Percentiles rank a stretch among this genome's conserved stretches.
Evolutionary conservation across 495 filamentous ascomycete genomes (phyloP).

Genomic region (Symbiotaphrina buchneri): DNA sequence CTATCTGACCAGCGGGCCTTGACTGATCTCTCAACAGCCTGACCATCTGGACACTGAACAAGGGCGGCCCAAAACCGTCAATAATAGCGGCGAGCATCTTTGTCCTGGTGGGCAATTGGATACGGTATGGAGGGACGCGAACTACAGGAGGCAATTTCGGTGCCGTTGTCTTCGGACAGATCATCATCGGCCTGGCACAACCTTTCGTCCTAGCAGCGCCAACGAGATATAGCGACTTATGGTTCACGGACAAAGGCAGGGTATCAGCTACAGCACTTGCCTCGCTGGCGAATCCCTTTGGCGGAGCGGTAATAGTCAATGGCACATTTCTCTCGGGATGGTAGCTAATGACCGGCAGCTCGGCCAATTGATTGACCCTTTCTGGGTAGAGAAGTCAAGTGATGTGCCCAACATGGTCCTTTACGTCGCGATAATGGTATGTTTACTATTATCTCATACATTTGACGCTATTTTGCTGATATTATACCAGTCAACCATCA

Average conservation of each 20-base stretch:
- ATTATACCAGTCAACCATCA: slow-evolving; percentile 35
- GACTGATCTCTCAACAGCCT: slow-evolving; percentile 16
- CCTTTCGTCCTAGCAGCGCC: slow-evolving; percentile 84
- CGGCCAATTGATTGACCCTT: slow-evolving; percentile 65
- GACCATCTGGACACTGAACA: slow-evolving; percentile 58
- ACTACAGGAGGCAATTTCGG: slow-evolving; percentile 39
- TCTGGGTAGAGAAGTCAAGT: slow-evolving; percentile 34
- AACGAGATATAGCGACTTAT: slow-evolving; percentile 77
- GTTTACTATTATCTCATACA: slow-evolving; percentile 8
- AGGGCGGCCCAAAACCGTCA: slow-evolving; percentile 52
- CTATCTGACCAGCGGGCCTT: slow-evolving; percentile 1
- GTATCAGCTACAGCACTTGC: slow-evolving; percentile 75
- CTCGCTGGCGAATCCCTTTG: slow-evolving; percentile 69
- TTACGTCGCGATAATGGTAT: slow-evolving; percentile 65
- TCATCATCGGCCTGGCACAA: slow-evolving; percentile 72
- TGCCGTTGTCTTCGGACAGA: slow-evolving; percentile 83
- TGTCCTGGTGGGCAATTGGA: slow-evolving; percentile 70
- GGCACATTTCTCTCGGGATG: background rate
- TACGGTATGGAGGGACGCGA: slow-evolving; percentile 65
- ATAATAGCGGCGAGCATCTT: slow-evolving; percentile 54
- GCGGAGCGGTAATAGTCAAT: slow-evolving; percentile 34
- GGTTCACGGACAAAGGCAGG: slow-evolving; percentile 73
- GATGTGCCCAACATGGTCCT: slow-evolving; percentile 68
- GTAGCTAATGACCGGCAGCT: slow-evolving; percentile 15
- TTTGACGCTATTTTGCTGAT: background rate